Base-by-base conservation (phyloP, 352 stramenopile species). In the Plasmopara viticola region DNA sequence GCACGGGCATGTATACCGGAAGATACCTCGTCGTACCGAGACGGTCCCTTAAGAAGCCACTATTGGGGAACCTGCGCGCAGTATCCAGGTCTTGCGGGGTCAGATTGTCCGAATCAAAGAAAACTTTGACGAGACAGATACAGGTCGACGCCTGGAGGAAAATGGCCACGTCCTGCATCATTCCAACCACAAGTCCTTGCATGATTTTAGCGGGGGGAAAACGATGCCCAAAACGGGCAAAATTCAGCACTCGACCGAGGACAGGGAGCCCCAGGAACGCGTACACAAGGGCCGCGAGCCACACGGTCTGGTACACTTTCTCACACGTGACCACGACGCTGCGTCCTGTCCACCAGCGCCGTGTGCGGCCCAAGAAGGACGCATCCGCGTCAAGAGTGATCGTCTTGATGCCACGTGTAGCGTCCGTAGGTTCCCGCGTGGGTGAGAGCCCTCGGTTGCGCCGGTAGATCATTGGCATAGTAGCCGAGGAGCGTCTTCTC, bases 41-140 rank as follows among this genome's bases (percentile, higher is more conserved):
- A 47, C 52, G 52, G 29, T 60, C 53, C 18, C 66, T 38, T n/a
- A 74, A 54, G 38, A 74, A 71, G 1, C 66, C 66, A 29, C 58
- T 66, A 17, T 64, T 69, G 8, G 59, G 56, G 47, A 72, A 69
- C 48, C 43, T 68, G 10, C 53, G 39, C 0, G 44, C 50, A 13
- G 51, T 60, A n/a, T 56, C 61, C 9, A 49, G 34, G 17, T 38
- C 50, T 5, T 58, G 53, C 7, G 48, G 51, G 28, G 54, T 52
- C 5, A 74, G 51, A 48, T 47, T 56, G 10, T 64, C 37, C 12
- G 50, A 51, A 58, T 86, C 70, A 20, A 86, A 62, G 35, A 86
- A 60, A 30, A 84, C 58, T 54, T 88, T 88, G 13, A 86, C 73
- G 15, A 88, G 47, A 53, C 74, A 82, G 37, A 88, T 83, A 41